Percentiles rank a stretch among this genome's conserved stretches.
Conservation (phyloP, 129 eudicot genomes). For the Helichrysum umbraculigerum region DNA sequence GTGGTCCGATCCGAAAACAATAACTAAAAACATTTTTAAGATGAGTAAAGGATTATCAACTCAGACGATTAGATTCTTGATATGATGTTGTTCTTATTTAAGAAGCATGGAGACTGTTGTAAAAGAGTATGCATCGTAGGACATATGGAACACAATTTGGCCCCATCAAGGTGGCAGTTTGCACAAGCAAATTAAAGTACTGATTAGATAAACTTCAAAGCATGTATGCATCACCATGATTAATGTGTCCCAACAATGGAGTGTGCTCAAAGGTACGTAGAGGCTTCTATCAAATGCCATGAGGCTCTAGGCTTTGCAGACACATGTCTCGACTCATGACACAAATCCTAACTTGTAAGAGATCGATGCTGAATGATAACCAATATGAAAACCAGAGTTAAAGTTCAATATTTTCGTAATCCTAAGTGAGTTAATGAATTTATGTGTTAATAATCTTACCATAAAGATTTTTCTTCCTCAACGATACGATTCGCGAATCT, state of each 20-base stretch:
- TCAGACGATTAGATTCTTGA: background rate
- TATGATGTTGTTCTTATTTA: background rate
- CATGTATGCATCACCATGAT: constrained; percentile 16
- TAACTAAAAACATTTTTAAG: background rate
- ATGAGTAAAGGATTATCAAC: background rate
- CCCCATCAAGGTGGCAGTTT: constrained; percentile 29
- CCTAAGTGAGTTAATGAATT: background rate
- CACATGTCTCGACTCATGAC: constrained; percentile 22
- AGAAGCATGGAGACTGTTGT: too few species aligned
- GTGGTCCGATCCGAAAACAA: background rate
- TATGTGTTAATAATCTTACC: background rate
- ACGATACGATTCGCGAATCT: too few species aligned
- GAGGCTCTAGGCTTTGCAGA: constrained; percentile 10
- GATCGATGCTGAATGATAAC: constrained; percentile 11
- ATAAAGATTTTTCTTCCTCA: background rate
- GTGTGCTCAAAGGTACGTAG: constrained; percentile 33
- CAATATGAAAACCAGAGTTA: background rate
- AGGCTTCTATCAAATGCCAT: constrained; percentile 21
- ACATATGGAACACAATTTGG: constrained; percentile 7
- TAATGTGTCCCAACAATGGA: constrained; percentile 35
- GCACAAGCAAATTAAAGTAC: constrained; percentile 22
- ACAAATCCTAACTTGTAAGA: background rate
- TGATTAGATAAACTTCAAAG: constrained; percentile 14
- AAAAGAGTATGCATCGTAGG: background rate
- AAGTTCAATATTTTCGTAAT: background rate